Conservation (phyloP, 2,329 filamentous ascomycete genomes). For the Periconia sp. region DNA sequence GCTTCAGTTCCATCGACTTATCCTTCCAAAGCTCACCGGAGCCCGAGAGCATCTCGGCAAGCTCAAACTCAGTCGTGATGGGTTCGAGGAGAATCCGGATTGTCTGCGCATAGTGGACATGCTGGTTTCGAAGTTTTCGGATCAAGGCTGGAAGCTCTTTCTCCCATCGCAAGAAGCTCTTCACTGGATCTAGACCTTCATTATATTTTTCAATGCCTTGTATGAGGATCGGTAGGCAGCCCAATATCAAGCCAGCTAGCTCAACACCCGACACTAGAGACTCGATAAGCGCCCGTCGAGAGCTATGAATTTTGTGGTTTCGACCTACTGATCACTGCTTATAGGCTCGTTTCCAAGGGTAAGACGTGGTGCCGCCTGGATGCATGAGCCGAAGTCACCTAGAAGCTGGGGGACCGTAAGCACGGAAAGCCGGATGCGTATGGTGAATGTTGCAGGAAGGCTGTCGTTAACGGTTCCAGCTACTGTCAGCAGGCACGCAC, state of each 20-base stretch:
- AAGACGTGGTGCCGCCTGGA: background rate
- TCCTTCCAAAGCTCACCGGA: conserved; percentile 38
- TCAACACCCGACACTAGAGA: conserved; percentile 34
- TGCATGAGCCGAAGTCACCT: background rate
- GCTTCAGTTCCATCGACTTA: conserved; percentile 25
- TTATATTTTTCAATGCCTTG: conserved; percentile 42
- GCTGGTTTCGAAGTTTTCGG: conserved; percentile 40
- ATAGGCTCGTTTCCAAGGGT: background rate
- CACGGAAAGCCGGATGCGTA: background rate
- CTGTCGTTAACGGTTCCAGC: background rate
- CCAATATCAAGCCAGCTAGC: conserved; percentile 38
- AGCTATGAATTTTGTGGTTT: background rate
- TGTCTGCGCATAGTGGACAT: conserved; percentile 41
- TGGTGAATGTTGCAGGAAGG: background rate
- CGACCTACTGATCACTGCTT: background rate
- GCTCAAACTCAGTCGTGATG: conserved; percentile 39
- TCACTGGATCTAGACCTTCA: conserved; percentile 44
- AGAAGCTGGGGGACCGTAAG: background rate
- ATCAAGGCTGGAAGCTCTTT: conserved; percentile 38
- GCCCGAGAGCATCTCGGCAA: conserved; percentile 38
- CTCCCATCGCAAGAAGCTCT: conserved; percentile 40
- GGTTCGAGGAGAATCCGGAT: conserved; percentile 39
- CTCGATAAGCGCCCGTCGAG: background rate
- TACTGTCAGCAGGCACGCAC: background rate
- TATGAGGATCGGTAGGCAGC: conserved; percentile 42